Base-by-base conservation (phyloP, 1,284 basidiomycete species). In the Ganoderma resinaceum region DNA sequence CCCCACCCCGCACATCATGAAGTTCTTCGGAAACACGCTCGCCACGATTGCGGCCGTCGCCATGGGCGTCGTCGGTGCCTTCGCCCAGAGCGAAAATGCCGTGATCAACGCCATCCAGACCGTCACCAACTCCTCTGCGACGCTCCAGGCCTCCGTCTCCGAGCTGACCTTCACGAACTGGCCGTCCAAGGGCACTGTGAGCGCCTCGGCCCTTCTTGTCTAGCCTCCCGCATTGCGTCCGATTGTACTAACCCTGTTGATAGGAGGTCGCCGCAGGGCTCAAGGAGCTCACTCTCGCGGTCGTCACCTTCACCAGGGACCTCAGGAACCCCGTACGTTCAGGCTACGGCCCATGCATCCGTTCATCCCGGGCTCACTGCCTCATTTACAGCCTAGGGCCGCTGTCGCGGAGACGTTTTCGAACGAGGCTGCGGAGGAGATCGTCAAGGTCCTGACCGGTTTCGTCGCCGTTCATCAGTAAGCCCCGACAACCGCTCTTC, bases 11-110 rank as follows among this genome's bases (percentile, higher is more conserved):
- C n/a, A n/a, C 33, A n/a, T 46, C 29, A 61, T 66, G 65, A 66
- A 61, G 65, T 66, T 66, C 49, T 61, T 66, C 49, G 20, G 58
- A 18, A 61, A 61, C 23, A n/a, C 52, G 16, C 18, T 66, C 16
- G 38, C 49, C 29, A 38, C 60, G 8, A 23, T 46, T 37, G 33
- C 35, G 1, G 59, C 55, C 59, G 49, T 55, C 58, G 31, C 49
- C 35, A 4, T 61, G 3, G 58, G 43, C 26, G 29, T 66, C 58
- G 26, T 40, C 20, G 49, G 46, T 29, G 46, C 58, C 18, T 23
- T 55, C 35, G 59, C 59, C 43, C 58, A 61, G 23, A 26, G 35
- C 26, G 43, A 49, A 49, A 29, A 53, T 3, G 37, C 35, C 8
- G 65, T 66, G 31, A n/a, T 40, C n/a, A 26, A 53, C 20, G 65